phyloP scores from a whole-genome alignment of 2,329 filamentous ascomycete species.

The Aspergillus cejpii region DNA sequence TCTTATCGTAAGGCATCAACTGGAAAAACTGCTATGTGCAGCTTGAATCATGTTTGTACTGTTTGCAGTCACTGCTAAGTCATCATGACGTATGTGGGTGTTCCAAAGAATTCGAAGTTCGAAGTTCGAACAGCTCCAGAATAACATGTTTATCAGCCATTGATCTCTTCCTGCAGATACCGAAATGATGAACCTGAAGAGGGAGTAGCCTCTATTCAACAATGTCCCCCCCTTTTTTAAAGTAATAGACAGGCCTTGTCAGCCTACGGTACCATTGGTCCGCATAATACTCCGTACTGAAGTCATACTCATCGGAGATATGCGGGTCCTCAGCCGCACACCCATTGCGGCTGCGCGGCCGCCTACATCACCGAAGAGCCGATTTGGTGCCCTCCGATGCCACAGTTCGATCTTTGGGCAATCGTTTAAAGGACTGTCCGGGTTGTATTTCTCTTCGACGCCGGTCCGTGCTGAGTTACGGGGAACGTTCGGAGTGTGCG shows the following conservation, averaged over 20 bases:
- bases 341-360: not conserved
- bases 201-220: not conserved
- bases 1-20: constrained; percentile 17
- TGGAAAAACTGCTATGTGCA: constrained; percentile 5
- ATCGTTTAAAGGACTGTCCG: too few relatives aligned
- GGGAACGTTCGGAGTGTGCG: not conserved
- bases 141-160: not conserved
- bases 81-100: constrained; percentile 9
- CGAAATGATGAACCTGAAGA: not conserved
- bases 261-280: too few relatives aligned
- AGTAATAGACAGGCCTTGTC: not conserved
- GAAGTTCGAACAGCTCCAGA: not conserved
- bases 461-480: not conserved
- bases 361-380: not conserved
- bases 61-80: constrained; percentile 4
- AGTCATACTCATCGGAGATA: too few relatives aligned
- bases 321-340: not conserved
- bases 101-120: not conserved
- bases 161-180: not conserved
- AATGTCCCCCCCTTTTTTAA: not conserved
- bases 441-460: not conserved
- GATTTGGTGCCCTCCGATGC: not conserved
- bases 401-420: not conserved
- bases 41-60: not conserved
- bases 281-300: too few relatives aligned